These are phyloP conservation scores for Gastrodia elata DNA, from an alignment of 106 monocot species.

Conservation along the genomic window DNA sequence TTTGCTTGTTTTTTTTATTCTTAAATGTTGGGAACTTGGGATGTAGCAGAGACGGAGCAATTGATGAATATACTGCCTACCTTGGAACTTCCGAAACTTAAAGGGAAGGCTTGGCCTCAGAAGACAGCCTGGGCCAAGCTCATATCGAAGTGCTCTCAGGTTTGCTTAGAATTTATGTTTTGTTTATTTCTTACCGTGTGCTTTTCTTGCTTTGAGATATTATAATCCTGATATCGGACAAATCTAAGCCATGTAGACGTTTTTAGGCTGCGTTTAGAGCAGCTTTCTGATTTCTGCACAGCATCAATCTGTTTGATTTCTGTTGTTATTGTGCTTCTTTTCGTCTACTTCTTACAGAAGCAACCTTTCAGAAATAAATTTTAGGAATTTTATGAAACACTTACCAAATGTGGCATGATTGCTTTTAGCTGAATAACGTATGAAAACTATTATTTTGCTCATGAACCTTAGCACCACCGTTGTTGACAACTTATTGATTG, in stretches of 20 bases:
- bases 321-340: no score
- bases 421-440: no score
- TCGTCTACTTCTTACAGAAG: no score
- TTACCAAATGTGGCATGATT: no score
- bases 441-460: no score
- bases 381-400: no score
- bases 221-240: neutral
- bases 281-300: no score
- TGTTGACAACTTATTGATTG: no score
- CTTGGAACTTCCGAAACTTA: neutral
- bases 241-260: neutral
- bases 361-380: no score
- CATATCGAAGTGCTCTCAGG: slow-evolving; percentile 7
- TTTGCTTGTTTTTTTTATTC: neutral
- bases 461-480: no score
- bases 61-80: slow-evolving; percentile 3
- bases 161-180: neutral
- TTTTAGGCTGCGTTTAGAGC: no score
- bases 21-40: neutral
- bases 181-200: neutral
- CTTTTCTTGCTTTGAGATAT: neutral
- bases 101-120: slow-evolving; percentile 5
- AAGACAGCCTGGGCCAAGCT: slow-evolving; percentile 6
- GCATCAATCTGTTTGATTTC: no score
- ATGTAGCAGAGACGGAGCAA: neutral